Percentiles rank a stretch among this genome's conserved stretches.
These are phyloP conservation scores for Anthostomella pinea DNA, from an alignment of 2,329 filamentous ascomycete species.

Conservation along the genomic window DNA sequence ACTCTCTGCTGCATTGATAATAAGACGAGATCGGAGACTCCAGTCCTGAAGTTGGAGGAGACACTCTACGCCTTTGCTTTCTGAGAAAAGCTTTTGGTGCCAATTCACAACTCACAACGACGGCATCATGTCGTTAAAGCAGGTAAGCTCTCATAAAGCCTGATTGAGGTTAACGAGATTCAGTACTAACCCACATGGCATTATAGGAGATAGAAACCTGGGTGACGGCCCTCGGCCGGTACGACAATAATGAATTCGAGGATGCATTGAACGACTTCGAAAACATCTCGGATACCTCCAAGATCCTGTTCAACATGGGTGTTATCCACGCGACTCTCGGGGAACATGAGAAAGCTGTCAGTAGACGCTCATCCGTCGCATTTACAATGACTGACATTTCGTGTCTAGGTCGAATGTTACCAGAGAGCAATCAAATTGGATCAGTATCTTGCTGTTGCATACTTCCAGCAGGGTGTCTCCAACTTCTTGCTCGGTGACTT, in stretches of 20 bases:
- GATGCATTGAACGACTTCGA: slow-evolving; percentile 81
- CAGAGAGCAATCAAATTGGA: slow-evolving; percentile 87
- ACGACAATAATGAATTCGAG: slow-evolving; percentile 98
- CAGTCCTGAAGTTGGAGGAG: slow-evolving; percentile 16
- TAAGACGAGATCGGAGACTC: slow-evolving; percentile 8
- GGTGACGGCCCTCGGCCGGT: slow-evolving; percentile 85
- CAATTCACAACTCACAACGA: slow-evolving; percentile 16
- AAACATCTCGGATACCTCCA: slow-evolving; percentile 88
- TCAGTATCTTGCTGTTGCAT: slow-evolving; percentile 93
- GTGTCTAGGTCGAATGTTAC: slow-evolving; percentile 80
- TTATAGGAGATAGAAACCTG: slow-evolving; percentile 95
- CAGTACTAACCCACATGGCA: slow-evolving; percentile 6
- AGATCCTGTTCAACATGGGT: slow-evolving; percentile 97
- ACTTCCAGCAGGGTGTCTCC: slow-evolving; percentile 97
- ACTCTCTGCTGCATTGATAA: slow-evolving; percentile 11
- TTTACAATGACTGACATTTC: slow-evolving; percentile 19
- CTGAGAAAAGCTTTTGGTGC: slow-evolving; percentile 24
- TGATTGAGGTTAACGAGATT: too few species aligned
- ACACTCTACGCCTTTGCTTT: slow-evolving; percentile 24
- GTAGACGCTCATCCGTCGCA: slow-evolving; percentile 34
- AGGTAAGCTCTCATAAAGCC: slow-evolving; percentile 26
- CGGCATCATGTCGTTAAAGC: slow-evolving; percentile 33
- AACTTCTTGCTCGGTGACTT: slow-evolving; percentile 97
- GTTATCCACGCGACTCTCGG: slow-evolving; percentile 96
- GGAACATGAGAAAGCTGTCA: slow-evolving; percentile 91